Evolutionary conservation across 1,139 yeast species (phyloP).

Genomic region (Geotrichum cucujoidarum): DNA sequence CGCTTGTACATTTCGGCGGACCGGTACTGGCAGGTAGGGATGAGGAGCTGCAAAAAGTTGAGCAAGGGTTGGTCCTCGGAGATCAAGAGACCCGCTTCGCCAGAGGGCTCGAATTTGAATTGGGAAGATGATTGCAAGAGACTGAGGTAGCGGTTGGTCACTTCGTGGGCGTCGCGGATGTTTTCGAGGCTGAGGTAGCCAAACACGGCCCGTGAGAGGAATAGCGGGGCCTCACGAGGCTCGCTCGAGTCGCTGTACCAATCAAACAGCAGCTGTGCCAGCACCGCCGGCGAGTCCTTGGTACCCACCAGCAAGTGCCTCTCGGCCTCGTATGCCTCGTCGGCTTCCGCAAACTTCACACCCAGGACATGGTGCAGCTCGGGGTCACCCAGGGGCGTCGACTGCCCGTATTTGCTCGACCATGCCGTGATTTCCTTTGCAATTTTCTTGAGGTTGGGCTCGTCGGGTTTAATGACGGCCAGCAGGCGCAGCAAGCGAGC

Average conservation of each 20-base stretch:
- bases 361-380: conserved; percentile 75
- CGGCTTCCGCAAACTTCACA: conserved; percentile 45
- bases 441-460: conserved; percentile 62
- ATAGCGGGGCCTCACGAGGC: conserved; percentile 46
- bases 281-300: conserved; percentile 49
- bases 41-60: conserved; percentile 66
- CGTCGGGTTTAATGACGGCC: conserved; percentile 52
- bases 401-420: conserved; percentile 48
- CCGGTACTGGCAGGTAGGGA: conserved; percentile 56
- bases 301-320: conserved; percentile 67
- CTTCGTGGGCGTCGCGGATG: conserved; percentile 51
- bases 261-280: conserved; percentile 51
- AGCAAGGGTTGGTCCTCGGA: conserved; percentile 42
- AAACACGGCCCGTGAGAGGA: conserved; percentile 57
- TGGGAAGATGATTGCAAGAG: conserved; percentile 26
- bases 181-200: conserved; percentile 66
- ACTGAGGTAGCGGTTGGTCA: conserved; percentile 42
- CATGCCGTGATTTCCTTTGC: conserved; percentile 61
- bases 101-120: not conserved
- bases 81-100: conserved; percentile 26
- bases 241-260: conserved; percentile 47
- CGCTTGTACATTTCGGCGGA: conserved; percentile 48
- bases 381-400: conserved; percentile 62
- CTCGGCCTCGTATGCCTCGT: conserved; percentile 47
- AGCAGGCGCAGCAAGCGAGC: conserved; percentile 42